phyloP scores from a whole-genome alignment of 129 eudicot genomes.

The Solidago caesia region DNA sequence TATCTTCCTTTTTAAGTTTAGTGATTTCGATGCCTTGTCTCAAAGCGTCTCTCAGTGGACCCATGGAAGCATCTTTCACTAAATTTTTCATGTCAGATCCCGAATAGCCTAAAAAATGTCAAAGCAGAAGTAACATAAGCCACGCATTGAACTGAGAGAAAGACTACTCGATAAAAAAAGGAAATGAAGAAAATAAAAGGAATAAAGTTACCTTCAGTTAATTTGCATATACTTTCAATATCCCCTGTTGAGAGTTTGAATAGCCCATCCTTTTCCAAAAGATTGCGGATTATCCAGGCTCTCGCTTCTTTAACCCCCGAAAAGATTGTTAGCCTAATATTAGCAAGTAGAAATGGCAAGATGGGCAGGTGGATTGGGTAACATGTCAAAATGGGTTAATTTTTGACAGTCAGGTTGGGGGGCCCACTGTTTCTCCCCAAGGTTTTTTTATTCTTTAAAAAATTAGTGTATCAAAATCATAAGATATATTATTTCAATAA shows the following conservation, averaged over 20 bases:
- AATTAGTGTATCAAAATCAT: not conserved
- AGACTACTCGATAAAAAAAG: not conserved
- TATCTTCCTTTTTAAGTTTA: constrained; percentile 80
- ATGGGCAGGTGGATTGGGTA: not conserved
- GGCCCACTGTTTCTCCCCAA: not conserved
- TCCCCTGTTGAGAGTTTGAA: constrained; percentile 78
- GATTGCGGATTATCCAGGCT: constrained; percentile 79
- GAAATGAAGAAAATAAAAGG: not conserved
- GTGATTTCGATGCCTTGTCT: constrained; percentile 69
- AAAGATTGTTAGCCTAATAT: constrained; percentile 16
- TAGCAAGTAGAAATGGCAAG: not conserved
- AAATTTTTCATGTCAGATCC: constrained; percentile 99
- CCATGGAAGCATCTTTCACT: constrained; percentile 99
- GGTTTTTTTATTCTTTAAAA: not conserved
- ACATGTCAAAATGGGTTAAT: not conserved
- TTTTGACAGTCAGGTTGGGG: not conserved
- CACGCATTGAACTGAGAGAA: constrained; percentile 6
- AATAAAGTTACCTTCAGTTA: constrained; percentile 64
- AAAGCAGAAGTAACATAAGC: constrained; percentile 7
- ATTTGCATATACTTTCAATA: constrained; percentile 56
- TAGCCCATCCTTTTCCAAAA: constrained; percentile 78
- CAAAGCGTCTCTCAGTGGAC: constrained; percentile 92
- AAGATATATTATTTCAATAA: not conserved
- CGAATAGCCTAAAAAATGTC: constrained; percentile 66
- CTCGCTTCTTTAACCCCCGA: constrained; percentile 63